Evolutionary conservation across 345 rosid genomes (phyloP), one percentile per base, ranked within the genome.

Genomic region (Eucalyptus leucophloia): DNA sequence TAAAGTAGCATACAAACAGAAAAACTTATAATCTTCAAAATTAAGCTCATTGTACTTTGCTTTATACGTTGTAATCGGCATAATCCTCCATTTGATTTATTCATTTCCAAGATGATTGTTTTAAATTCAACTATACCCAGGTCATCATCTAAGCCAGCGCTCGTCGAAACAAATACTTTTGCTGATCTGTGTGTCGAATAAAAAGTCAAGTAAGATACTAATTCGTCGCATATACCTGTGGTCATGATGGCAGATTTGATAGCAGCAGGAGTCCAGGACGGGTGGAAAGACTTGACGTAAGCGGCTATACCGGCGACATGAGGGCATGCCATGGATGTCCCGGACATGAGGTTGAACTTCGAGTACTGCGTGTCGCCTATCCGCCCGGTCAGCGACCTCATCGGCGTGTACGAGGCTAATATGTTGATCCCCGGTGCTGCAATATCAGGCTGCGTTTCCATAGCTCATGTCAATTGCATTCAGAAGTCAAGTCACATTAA

Each of bases 321-420:
- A 45, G 99, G 99, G 86, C 97, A 94, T 2, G 99, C 94, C 99
- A 97, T 97, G 89, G 99, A 96, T 87, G 99, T 97, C 4, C 99
- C 99, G 3, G 99, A 97, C 94, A 95, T 94, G 49, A 97, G 89
- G 21, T 96, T 92, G 90, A 94, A 97, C 88, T 94, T 92, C 9
- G 99, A 94, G 92, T 91, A 90, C 49, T 94, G 99, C 24, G 96
- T 96, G 91, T 97, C 99, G 5, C 99, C 99, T 92, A 92, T 93
- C 87, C 92, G 65, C 30, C 99, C 99, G 2, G 99, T 97, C 82
- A 97, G 94, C 28, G 99, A 92, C 86, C 90, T 95, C 92, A 94
- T 19, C 10, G 92, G 98, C n/a, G 98, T 97, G 92, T 94, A 97
- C 5, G 99, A 93, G 32, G 99, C 99, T 92, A 97, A 92, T 81